A percentile compares a stretch with the other conserved stretches of the same genome.
Conservation (phyloP, 2,329 filamentous ascomycete genomes). For the Gnomoniopsis sp. region DNA sequence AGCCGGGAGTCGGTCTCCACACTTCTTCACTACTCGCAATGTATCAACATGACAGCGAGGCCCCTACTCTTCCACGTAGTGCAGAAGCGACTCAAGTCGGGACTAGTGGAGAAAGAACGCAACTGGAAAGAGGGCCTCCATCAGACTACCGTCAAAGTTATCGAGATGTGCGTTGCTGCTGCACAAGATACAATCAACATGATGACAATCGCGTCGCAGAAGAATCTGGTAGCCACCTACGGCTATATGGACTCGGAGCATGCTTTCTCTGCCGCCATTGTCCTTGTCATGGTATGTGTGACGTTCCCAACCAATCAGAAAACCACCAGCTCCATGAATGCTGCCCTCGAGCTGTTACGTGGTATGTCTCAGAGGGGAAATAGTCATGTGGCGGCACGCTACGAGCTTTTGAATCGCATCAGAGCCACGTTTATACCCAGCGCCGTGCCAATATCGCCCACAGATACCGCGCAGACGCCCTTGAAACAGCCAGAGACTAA, state of each 20-base stretch:
- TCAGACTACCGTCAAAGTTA: slow-evolving; percentile 44
- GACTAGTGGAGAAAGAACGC: slow-evolving; percentile 29
- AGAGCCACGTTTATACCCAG: slow-evolving; percentile 24
- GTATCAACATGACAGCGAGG: slow-evolving; percentile 54
- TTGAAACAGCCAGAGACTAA: neutral
- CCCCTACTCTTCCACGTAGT: slow-evolving; percentile 53
- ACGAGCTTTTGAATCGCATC: slow-evolving; percentile 30
- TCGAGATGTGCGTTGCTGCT: slow-evolving; percentile 50
- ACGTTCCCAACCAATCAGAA: slow-evolving; percentile 44
- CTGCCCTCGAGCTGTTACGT: slow-evolving; percentile 41
- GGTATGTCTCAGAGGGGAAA: slow-evolving; percentile 52
- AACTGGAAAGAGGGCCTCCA: slow-evolving; percentile 47
- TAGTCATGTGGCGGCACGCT: slow-evolving; percentile 39
- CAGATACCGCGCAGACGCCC: neutral
- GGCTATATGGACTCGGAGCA: slow-evolving; percentile 58
- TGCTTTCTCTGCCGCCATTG: slow-evolving; percentile 49
- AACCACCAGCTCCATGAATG: slow-evolving; percentile 42
- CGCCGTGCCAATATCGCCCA: neutral
- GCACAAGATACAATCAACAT: slow-evolving; percentile 46
- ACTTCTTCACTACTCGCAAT: slow-evolving; percentile 54
- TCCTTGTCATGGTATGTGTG: slow-evolving; percentile 52
- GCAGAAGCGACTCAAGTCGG: slow-evolving; percentile 40
- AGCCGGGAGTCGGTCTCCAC: slow-evolving; percentile 49
- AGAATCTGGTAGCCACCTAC: slow-evolving; percentile 51
- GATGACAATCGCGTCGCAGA: slow-evolving; percentile 44